Conservation (phyloP, 352 stramenopile species). For the Globisporangium barbulae region DNA sequence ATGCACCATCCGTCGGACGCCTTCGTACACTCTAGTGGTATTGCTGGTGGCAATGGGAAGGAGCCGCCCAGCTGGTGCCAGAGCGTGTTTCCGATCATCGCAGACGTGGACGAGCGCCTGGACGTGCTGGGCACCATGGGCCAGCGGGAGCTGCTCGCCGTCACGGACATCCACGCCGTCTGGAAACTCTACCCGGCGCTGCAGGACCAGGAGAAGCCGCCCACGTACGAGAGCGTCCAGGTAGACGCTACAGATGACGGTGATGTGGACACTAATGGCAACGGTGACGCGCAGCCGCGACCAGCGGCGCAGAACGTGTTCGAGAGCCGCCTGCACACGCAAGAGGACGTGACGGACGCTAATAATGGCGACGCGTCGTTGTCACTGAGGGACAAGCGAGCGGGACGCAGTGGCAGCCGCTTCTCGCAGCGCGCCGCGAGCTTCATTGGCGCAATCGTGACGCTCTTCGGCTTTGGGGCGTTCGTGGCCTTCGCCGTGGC, state of each 20-base stretch:
- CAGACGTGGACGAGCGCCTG: conserved; percentile 40
- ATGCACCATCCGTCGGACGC: conserved; percentile 76
- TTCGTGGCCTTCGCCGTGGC: conserved; percentile 37
- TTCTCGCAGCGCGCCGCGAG: conserved; percentile 48
- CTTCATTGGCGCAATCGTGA: conserved; percentile 66
- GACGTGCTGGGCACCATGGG: conserved; percentile 66
- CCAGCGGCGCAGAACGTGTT: conserved; percentile 24
- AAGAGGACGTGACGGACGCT: conserved; percentile 31
- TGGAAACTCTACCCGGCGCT: conserved; percentile 69
- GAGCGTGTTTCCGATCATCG: conserved; percentile 62
- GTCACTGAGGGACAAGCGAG: neutral
- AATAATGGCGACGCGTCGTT: neutral
- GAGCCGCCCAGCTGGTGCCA: conserved; percentile 48
- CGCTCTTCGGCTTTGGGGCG: conserved; percentile 48
- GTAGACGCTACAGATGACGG: conserved; percentile 11
- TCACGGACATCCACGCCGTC: conserved; percentile 72
- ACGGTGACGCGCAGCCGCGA: neutral
- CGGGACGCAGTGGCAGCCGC: conserved; percentile 16
- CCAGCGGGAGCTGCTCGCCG: conserved; percentile 65
- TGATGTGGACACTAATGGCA: conserved; percentile 1
- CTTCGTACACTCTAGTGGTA: conserved; percentile 48
- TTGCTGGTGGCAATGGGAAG: conserved; percentile 3
- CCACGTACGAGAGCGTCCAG: conserved; percentile 29
- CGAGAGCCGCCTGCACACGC: conserved; percentile 61
- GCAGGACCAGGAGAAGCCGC: conserved; percentile 33